phyloP scores from a whole-genome alignment of 257 asterid genomes.

The Solanum gracilifrons region DNA sequence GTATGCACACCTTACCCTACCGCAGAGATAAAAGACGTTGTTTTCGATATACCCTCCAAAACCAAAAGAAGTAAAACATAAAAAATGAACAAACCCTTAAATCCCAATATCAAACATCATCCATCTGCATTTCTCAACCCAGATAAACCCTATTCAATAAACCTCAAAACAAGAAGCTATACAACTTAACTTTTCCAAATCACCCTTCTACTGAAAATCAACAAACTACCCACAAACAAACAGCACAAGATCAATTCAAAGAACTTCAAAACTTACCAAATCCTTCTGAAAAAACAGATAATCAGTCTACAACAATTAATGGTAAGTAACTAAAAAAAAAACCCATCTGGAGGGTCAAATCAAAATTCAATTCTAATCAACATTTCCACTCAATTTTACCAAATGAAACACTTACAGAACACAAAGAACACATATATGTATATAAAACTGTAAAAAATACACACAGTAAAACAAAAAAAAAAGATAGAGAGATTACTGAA shows the following conservation, averaged over 20 bases:
- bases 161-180: not conserved
- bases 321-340: not conserved
- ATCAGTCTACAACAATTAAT: not conserved
- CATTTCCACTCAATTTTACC: not conserved
- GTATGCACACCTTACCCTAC: not conserved
- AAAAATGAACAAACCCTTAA: not conserved
- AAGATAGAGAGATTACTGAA: not conserved
- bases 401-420: not conserved
- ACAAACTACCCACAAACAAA: not conserved
- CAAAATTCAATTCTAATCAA: not conserved
- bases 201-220: not conserved
- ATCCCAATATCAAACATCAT: not conserved
- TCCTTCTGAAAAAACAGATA: not conserved
- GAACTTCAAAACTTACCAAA: constrained; percentile 3
- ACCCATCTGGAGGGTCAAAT: not conserved
- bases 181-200: not conserved
- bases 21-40: not conserved
- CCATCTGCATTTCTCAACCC: not conserved
- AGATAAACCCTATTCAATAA: not conserved
- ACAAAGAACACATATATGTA: not conserved
- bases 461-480: not conserved
- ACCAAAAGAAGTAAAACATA: not conserved
- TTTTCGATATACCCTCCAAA: not conserved
- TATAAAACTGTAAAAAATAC: not conserved
- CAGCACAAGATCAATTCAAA: not conserved